phyloP scores from a whole-genome alignment of 192 early-diverging fungal species.

The Backusella parvicylindrica region DNA sequence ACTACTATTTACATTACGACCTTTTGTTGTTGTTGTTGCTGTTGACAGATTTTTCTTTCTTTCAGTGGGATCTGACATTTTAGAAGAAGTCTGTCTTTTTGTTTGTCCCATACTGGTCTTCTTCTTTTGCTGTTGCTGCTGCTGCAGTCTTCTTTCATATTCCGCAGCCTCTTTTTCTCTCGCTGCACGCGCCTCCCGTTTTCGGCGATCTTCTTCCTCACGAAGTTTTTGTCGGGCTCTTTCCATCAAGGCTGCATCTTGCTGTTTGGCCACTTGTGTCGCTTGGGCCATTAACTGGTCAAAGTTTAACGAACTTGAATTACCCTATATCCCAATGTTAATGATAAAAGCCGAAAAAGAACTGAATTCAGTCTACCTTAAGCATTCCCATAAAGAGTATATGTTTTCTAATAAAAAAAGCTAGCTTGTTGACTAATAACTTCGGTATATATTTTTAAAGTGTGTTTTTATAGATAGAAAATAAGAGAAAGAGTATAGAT shows the following conservation, averaged over 20 bases:
- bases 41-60: background rate
- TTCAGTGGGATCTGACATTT: background rate
- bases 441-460: background rate
- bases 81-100: background rate
- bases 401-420: background rate
- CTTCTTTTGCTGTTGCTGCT: background rate
- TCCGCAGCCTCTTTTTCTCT: background rate
- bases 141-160: background rate
- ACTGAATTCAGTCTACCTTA: background rate
- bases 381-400: background rate
- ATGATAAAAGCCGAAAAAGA: background rate
- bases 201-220: background rate
- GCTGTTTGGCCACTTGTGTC: constrained; percentile 17
- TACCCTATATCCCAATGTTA: background rate
- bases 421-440: background rate
- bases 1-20: constrained; percentile 2
- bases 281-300: constrained; percentile 20
- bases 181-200: background rate
- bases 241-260: constrained; percentile 14
- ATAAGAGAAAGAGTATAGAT: background rate
- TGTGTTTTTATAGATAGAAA: background rate
- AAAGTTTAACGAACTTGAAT: constrained; percentile 6
- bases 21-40: background rate
- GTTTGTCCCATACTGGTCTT: background rate
- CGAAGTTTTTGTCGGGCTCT: constrained; percentile 12